Evolutionary conservation across 768 basidiomycete species (phyloP), one percentile per base, ranked within the genome.

Genomic region (Leccinum rimulosum): DNA sequence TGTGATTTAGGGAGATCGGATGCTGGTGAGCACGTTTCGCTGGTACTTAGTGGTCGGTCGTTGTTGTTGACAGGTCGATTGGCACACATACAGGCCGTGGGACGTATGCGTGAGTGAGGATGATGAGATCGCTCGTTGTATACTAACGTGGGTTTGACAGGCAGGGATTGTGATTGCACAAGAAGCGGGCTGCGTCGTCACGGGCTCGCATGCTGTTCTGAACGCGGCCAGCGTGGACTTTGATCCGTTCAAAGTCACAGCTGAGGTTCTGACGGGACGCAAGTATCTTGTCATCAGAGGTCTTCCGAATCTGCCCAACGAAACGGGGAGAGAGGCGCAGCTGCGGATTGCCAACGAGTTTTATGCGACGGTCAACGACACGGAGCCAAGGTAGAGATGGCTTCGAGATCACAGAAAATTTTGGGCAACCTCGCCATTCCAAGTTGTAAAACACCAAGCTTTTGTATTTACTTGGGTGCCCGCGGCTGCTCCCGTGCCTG

Each of bases 141-240:
- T 35, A 3, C 57, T 62, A 50, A 56, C 17, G 9, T 14, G 50
- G 2, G 15, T 22, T 12, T 36, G n/a, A 10, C 65, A 85, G 78
- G 94, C 96, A 3, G 96, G 95, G 0, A 86, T 91, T 12, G 87
- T 96, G 64, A 95, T 98, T 60, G 89, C 91, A 0, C 83, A 91
- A 61, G 96, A 96, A 71, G 91, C 95, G 0, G 96, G 96, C 6
- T 84, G 88, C 14, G 75, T 87, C 11, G 85, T 91, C 31, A 87
- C 89, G 17, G 93, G 92, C 35, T 86, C 86, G 52, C 80, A 87
- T 53, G 74, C 72, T 22, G 72, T 73, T 9, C 78, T 85, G 61
- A 70, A 75, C 3, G 63, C 74, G 11, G 75, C 80, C 0, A 71
- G 52, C 47, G 30, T 38, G 15, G 57, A 48, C 1, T 63, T 70